Evolutionary conservation across 1,284 basidiomycete species (phyloP).

Genomic region (Puccinia polysora): DNA sequence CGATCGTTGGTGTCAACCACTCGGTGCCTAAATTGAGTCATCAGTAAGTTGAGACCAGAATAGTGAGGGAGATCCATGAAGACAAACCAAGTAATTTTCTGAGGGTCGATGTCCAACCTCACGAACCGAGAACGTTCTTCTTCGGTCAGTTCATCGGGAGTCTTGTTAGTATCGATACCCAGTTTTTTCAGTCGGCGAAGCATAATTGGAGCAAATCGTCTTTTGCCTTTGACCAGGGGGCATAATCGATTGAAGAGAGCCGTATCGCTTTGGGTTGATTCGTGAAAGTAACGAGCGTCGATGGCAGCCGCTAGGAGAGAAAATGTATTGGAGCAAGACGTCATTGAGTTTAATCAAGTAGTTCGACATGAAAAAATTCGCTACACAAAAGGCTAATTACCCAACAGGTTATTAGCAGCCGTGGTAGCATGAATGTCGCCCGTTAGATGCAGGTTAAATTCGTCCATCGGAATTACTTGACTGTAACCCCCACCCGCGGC

Average conservation of each 20-base stretch:
- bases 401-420: constrained; percentile 92
- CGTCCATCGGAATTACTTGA: constrained; percentile 98
- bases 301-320: constrained; percentile 73
- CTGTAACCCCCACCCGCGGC: constrained; percentile 98
- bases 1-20: constrained; percentile 96
- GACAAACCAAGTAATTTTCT: constrained; percentile 78
- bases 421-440: constrained; percentile 98
- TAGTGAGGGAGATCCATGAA: background rate
- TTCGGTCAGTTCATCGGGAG: constrained; percentile 79
- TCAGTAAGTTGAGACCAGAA: background rate
- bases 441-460: constrained; percentile 94
- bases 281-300: constrained; percentile 97
- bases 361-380: no score
- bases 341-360: background rate
- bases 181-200: constrained; percentile 89
- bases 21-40: constrained; percentile 61
- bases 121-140: constrained; percentile 88
- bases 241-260: constrained; percentile 87
- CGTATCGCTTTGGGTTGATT: constrained; percentile 91
- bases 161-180: constrained; percentile 74
- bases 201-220: constrained; percentile 94
- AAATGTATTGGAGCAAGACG: constrained; percentile 1
- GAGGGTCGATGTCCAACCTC: constrained; percentile 82
- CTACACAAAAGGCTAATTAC: no score
- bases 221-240: constrained; percentile 87